These are phyloP conservation scores for Fusarium sp. DNA, from an alignment of 2,329 filamentous ascomycete genomes.

Conservation along the genomic window DNA sequence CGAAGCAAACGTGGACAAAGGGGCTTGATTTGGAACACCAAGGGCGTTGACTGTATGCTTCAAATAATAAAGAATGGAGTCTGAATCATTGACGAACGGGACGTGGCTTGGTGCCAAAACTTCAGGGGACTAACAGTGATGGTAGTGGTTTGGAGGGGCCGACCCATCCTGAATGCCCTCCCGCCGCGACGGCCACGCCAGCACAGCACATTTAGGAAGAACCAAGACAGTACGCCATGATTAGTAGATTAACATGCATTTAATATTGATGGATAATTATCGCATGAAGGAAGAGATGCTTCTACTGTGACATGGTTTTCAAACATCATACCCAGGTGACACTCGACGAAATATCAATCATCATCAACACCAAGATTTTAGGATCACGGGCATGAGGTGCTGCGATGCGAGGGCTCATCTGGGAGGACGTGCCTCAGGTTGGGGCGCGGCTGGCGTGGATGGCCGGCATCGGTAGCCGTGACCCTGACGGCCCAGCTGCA, in stretches of 20 bases:
- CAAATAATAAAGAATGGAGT: neutral
- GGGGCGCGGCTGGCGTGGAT: neutral
- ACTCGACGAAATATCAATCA: neutral
- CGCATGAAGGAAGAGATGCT: neutral
- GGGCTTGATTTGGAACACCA: neutral
- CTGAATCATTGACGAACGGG: neutral
- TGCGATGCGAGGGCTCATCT: accelerated
- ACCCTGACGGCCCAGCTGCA: neutral
- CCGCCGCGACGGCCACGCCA: neutral
- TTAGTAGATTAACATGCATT: accelerated
- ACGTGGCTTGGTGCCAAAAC: neutral
- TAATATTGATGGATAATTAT: accelerated
- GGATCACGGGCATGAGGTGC: neutral
- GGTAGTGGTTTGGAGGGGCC: conserved; percentile 9
- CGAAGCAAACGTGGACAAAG: conserved; percentile 2
- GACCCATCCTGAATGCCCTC: conserved; percentile 20
- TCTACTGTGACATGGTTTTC: neutral
- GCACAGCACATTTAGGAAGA: neutral
- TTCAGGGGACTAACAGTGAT: conserved; percentile 15
- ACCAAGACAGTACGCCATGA: neutral
- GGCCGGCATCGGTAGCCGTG: conserved; percentile 4
- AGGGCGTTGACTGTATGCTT: neutral
- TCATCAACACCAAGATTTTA: conserved; percentile 18
- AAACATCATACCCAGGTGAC: neutral
- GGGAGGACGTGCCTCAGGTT: neutral